Percentiles rank a stretch among this genome's conserved stretches.
These are phyloP conservation scores for Omphalotus guepiniiformis DNA, from an alignment of 768 basidiomycete species.

Conservation along the genomic window DNA sequence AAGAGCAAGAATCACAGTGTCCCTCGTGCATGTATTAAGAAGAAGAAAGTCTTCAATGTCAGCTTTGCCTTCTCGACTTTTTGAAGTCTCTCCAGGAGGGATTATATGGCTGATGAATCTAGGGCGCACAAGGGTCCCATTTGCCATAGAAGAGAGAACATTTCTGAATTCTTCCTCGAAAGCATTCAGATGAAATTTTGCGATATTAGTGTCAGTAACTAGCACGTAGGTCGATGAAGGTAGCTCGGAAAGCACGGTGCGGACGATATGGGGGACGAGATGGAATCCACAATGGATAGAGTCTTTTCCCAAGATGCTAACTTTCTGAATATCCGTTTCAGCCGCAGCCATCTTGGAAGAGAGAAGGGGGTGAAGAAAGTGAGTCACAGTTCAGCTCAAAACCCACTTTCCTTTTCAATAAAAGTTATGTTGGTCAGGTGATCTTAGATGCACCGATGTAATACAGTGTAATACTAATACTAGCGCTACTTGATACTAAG, in stretches of 20 bases:
- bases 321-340: conserved; percentile 61
- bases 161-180: conserved; percentile 65
- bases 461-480: no score
- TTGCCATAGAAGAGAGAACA: conserved; percentile 26
- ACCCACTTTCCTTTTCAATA: no score
- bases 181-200: conserved; percentile 65
- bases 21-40: conserved; percentile 83
- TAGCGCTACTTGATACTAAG: no score
- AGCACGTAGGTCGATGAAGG: conserved; percentile 87
- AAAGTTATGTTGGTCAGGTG: no score
- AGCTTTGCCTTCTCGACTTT: conserved; percentile 88
- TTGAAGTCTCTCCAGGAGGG: conserved; percentile 89
- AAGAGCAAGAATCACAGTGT: conserved; percentile 88
- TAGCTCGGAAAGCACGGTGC: conserved; percentile 65
- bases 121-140: conserved; percentile 30
- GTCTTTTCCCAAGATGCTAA: conserved; percentile 80
- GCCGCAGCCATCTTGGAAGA: conserved; percentile 16
- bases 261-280: conserved; percentile 79
- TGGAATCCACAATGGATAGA: conserved; percentile 94
- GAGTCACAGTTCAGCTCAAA: conserved; percentile 2
- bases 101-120: conserved; percentile 78
- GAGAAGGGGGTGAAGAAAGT: background rate
- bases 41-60: conserved; percentile 92
- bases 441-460: no score
- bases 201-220: conserved; percentile 90